Base-by-base conservation (phyloP, 495 filamentous ascomycete genomes). In the Apiosordaria backusii region DNA sequence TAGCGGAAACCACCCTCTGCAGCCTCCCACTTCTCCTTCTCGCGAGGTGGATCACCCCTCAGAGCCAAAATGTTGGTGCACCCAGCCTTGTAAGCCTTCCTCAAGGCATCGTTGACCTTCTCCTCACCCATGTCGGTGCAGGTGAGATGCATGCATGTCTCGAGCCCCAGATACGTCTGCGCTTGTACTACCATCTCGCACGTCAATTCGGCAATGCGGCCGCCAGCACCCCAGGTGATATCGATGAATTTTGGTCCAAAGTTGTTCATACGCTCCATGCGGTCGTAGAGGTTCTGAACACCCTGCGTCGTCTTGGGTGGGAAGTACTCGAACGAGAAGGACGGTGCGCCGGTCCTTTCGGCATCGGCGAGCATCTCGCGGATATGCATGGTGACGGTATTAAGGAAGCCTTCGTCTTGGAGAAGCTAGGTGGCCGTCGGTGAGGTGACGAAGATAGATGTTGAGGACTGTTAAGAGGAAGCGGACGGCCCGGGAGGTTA, bases 271-370 rank as follows among this genome's bases (percentile, higher is more conserved):
- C 93, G 92, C 81, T 99, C 93, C 91, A 99, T 98, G 71, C 93
- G 90, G 76, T 99, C 96, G 81, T 99, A 99, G 63, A 99, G 87
- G 76, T 99, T 99, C 82, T 98, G 96, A 9, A 99, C 94, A 85
- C 96, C 96, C 84, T 92, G 90, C 1, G 95, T 94, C 0, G 96
- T 99, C 81, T 99, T 99, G n/a, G 96, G 96, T 57, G 96, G 94
- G 79, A 98, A 99, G 84, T 97, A 99, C 80, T 99, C 96, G 77
- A 99, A 99, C 27, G 96, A 98, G 84, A 97, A 97, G 63, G 90
- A 92, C 58, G 93, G 89, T 69, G 87, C 85, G 74, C 86, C 86
- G 66, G 89, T 85, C 80, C 75, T 78, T 72, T 92, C 84, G 80
- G 92, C 90, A 72, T 94, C 91, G 67, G 89, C 85, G 68, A 99